Evolutionary conservation across 192 early-diverging fungal genomes (phyloP), one percentile per base, ranked within the genome.

Genomic region (Mortierella alpina): DNA sequence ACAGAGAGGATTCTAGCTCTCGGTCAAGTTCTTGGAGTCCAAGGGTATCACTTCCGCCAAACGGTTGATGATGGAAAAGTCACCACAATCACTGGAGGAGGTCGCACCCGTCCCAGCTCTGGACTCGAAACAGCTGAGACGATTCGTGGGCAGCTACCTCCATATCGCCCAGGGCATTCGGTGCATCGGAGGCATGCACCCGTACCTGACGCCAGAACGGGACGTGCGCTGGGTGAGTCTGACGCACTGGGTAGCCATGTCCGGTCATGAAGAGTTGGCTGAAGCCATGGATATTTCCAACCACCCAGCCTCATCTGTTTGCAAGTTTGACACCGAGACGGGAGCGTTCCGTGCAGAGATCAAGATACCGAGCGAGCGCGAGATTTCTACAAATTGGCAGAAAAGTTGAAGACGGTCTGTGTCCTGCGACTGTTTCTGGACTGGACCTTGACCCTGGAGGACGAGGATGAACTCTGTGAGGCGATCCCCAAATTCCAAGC

Each of bases 401-500:
- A 68, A 39, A 54, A 55, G 42, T 18, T 76, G 53, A 63, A 60
- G 12, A 68, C 66, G 15, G 53, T 60, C 4, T 60, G 54, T 0
- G 46, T 62, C 11, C 41, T 76, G 15, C 56, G 61, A 8, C n/a
- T 76, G 15, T 63, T 68, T 31, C 47, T 76, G 48, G 67, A 76
- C 48, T 76, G 74, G 74, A 67, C 68, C 17, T 17, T 76, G n/a
- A 58, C 66, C 7, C 44, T 14, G 4, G 74, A 63, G 20, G 74
- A 76, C 22, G 62, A 64, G 61, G 61, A 63, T 8, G 66, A 63
- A 22, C 59, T 76, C 23, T 48, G 60, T 7, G 50, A 62, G 61
- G 59, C 66, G 41, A 44, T 69, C 20, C 11, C 59, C 12, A 50
- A 63, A 40, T 62, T 68, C 23, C 40, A 44, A 12, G 66, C 74